Evolutionary conservation across 805 yeast genomes (phyloP).

Genomic region (Nakazawaea sp.): DNA sequence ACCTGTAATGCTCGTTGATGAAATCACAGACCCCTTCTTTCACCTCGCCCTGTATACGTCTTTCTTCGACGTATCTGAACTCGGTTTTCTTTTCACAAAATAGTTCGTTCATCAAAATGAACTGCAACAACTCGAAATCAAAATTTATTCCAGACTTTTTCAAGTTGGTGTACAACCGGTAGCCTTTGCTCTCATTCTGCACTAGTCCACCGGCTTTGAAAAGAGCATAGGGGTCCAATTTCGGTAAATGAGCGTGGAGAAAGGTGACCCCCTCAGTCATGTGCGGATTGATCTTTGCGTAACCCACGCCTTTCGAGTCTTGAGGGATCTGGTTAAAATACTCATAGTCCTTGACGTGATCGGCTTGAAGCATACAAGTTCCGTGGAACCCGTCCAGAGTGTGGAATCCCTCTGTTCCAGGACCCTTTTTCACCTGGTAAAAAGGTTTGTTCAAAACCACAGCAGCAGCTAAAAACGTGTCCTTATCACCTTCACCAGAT

Average conservation of each 20-base stretch:
- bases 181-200: constrained; percentile 27
- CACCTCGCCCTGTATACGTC: constrained; percentile 15
- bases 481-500: constrained; percentile 53
- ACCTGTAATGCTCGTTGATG: constrained; percentile 36
- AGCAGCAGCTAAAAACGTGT: constrained; percentile 51
- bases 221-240: constrained; percentile 36
- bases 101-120: constrained; percentile 42
- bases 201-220: background rate
- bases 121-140: constrained; percentile 56
- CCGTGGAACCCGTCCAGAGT: constrained; percentile 30
- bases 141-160: constrained; percentile 22
- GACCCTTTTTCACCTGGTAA: constrained; percentile 43
- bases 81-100: constrained; percentile 21
- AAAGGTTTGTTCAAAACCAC: constrained; percentile 32
- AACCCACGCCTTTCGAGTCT: constrained; percentile 16
- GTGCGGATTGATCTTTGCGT: constrained; percentile 18
- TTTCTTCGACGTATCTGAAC: constrained; percentile 16
- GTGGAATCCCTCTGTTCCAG: constrained; percentile 42
- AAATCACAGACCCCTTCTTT: constrained; percentile 42
- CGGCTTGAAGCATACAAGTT: constrained; percentile 52
- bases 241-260: constrained; percentile 49
- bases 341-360: constrained; percentile 36
- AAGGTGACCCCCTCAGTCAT: constrained; percentile 22
- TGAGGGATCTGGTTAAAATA: constrained; percentile 13
- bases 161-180: constrained; percentile 24